Evolutionary conservation across 495 filamentous ascomycete genomes (phyloP).

Genomic region (Staphylotrichum tortipilum): DNA sequence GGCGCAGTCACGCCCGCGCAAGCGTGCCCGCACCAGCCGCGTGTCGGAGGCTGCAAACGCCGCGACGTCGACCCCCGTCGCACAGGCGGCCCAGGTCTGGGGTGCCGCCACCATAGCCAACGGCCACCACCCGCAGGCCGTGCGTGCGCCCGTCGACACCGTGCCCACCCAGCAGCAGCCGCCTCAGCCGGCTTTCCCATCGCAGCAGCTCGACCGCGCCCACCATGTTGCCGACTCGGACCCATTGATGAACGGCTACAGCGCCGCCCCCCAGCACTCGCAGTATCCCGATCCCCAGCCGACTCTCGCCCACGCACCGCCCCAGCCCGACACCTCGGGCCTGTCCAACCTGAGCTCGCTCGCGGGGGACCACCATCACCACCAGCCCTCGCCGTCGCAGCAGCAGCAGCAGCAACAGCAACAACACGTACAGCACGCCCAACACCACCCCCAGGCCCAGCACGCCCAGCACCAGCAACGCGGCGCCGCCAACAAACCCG

Average conservation of each 20-base stretch:
- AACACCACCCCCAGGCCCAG: slow-evolving; percentile 18
- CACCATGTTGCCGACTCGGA: slow-evolving; percentile 26
- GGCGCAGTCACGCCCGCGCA: slow-evolving; percentile 24
- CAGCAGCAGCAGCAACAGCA: slow-evolving; percentile 16
- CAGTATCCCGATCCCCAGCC: slow-evolving; percentile 25
- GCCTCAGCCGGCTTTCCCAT: slow-evolving; percentile 17
- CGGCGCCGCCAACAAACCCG: slow-evolving; percentile 15
- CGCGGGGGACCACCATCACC: slow-evolving; percentile 20
- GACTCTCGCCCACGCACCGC: slow-evolving; percentile 17
- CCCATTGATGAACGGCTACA: slow-evolving; percentile 28
- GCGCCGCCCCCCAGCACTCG: slow-evolving; percentile 17
- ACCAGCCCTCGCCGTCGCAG: no score
- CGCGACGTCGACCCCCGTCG: slow-evolving; percentile 12
- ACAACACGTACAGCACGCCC: slow-evolving; percentile 12
- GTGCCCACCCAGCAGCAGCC: slow-evolving; percentile 20
- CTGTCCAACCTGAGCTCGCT: slow-evolving; percentile 19
- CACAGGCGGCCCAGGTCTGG: slow-evolving; percentile 14
- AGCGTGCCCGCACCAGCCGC: slow-evolving; percentile 19
- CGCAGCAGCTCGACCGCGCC: slow-evolving; percentile 27
- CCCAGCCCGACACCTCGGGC: slow-evolving; percentile 19
- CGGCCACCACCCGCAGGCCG: slow-evolving; percentile 20
- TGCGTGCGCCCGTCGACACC: slow-evolving; percentile 26
- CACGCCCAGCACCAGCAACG: slow-evolving; percentile 23
- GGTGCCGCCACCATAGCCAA: slow-evolving; percentile 11
- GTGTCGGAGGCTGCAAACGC: slow-evolving; percentile 24